These are phyloP conservation scores for Nicotiana paniculata DNA, from an alignment of 257 asterid species.

Conservation along the genomic window DNA sequence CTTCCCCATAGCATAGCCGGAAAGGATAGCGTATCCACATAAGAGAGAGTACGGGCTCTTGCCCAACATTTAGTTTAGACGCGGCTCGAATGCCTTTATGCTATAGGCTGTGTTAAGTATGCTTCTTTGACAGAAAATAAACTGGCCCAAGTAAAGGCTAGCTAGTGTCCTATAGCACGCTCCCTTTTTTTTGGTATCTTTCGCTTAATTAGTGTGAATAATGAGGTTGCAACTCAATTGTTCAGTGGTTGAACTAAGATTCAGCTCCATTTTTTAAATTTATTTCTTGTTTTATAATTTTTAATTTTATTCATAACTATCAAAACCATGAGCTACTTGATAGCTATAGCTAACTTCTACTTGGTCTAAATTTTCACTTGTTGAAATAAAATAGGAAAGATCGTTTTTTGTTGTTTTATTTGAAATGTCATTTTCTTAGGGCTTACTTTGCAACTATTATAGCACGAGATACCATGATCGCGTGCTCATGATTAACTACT, in stretches of 20 bases:
- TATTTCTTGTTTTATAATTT: background rate
- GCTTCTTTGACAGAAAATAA: too few species aligned
- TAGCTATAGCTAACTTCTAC: background rate
- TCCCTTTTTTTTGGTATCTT: too few species aligned
- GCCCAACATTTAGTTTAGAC: too few species aligned
- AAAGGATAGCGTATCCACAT: too few species aligned
- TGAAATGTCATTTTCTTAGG: background rate
- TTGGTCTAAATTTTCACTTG: background rate
- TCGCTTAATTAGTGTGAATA: background rate
- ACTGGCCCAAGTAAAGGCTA: too few species aligned
- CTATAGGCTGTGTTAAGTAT: too few species aligned
- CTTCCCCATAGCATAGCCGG: too few species aligned
- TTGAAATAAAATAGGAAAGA: background rate
- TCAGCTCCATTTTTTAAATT: constrained; percentile 9
- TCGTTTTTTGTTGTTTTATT: background rate
- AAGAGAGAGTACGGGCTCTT: too few species aligned
- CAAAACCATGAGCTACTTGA: constrained; percentile 7
- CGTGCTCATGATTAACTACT: background rate
- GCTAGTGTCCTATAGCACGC: too few species aligned
- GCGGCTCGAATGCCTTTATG: too few species aligned
- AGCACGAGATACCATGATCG: background rate
- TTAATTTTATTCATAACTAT: background rate
- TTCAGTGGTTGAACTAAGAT: constrained; percentile 37
- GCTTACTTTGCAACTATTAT: constrained; percentile 8
- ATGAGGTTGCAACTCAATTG: background rate